Evolutionary conservation across 495 filamentous ascomycete genomes (phyloP).

Genomic region (Aspergillus hancockii): DNA sequence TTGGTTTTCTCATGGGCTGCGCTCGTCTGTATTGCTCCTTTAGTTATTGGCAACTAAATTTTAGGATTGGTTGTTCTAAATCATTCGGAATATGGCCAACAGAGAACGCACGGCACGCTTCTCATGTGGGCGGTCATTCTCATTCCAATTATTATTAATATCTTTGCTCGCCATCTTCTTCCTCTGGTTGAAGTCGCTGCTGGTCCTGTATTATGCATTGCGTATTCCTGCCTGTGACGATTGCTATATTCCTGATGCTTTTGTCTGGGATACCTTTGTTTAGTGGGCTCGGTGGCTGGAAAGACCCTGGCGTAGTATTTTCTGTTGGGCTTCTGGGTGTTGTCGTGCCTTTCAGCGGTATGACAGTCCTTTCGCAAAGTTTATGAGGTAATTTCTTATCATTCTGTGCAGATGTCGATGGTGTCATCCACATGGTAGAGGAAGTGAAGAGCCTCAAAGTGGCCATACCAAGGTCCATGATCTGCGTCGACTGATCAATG

Average conservation of each 20-base stretch:
- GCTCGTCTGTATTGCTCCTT: slow-evolving; percentile 47
- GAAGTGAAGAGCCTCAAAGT: slow-evolving; percentile 46
- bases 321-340: slow-evolving; percentile 39
- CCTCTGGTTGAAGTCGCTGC: slow-evolving; percentile 48
- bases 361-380: not conserved
- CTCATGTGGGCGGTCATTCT: slow-evolving; percentile 47
- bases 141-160: slow-evolving; percentile 43
- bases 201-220: slow-evolving; percentile 52
- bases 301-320: slow-evolving; percentile 40
- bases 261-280: slow-evolving; percentile 48
- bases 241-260: slow-evolving; percentile 43
- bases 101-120: slow-evolving; percentile 50
- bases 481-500: slow-evolving; percentile 41
- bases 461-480: slow-evolving; percentile 41
- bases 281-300: slow-evolving; percentile 48
- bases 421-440: slow-evolving; percentile 42
- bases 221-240: slow-evolving; percentile 45
- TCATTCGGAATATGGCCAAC: slow-evolving; percentile 38
- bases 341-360: slow-evolving; percentile 33
- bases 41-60: slow-evolving; percentile 51
- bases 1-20: slow-evolving; percentile 40
- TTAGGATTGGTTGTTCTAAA: slow-evolving; percentile 47
- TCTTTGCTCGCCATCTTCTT: slow-evolving; percentile 44
- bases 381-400: not conserved
- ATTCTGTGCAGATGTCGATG: slow-evolving; percentile 29